Conservation (phyloP, 306 rosid species). For the Argentina anserina region DNA sequence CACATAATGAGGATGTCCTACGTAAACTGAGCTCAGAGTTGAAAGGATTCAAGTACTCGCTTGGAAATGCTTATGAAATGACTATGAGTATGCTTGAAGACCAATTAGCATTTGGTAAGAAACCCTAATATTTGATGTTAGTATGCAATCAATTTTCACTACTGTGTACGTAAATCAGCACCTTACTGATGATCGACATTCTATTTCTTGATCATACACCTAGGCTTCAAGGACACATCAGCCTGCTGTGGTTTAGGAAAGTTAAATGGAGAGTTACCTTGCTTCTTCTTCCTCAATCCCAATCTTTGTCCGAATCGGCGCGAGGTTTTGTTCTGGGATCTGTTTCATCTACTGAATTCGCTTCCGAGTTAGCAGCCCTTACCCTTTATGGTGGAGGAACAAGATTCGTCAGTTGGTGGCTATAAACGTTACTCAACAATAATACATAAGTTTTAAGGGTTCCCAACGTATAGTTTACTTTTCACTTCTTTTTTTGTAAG, state of each 20-base stretch:
- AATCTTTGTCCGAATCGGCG: constrained; percentile 3
- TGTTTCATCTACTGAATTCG: constrained; percentile 4
- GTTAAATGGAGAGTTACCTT: constrained; percentile 1
- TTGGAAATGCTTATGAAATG: constrained; percentile 14
- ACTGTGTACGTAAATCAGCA: background rate
- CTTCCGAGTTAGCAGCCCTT: constrained; percentile 6
- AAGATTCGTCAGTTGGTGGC: background rate
- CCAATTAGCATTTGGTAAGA: constrained; percentile 14
- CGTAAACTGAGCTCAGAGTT: background rate
- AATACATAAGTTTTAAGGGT: no score
- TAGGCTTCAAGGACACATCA: constrained; percentile 14
- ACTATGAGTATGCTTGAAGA: constrained; percentile 9
- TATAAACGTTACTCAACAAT: background rate
- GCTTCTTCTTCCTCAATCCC: background rate
- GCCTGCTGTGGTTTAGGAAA: constrained; percentile 9
- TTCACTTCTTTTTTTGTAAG: no score
- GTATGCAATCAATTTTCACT: background rate
- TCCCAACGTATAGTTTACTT: no score
- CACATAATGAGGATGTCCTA: background rate
- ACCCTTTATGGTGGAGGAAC: constrained; percentile 14
- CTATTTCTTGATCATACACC: background rate
- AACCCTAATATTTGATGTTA: background rate
- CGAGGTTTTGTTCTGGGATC: constrained; percentile 9
- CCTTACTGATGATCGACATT: background rate
- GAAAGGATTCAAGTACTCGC: constrained; percentile 10